Percentiles rank a stretch among this genome's conserved stretches.
Conservation (phyloP, 495 filamentous ascomycete genomes). For the Oidiodendron maius region DNA sequence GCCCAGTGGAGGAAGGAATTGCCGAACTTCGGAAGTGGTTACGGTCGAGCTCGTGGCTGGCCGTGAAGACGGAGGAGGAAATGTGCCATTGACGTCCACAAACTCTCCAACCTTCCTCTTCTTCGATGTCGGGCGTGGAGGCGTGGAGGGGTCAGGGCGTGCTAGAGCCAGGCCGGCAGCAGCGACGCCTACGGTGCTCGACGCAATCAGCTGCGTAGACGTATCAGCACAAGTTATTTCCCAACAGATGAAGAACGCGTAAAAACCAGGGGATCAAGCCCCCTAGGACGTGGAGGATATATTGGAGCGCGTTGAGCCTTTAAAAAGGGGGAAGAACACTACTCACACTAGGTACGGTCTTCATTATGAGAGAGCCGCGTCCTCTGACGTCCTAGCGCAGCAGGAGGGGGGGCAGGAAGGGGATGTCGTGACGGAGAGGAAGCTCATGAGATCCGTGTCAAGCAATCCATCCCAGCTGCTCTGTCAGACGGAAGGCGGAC, state of each 20-base stretch:
- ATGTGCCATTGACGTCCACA: conserved; percentile 28
- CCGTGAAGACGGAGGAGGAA: conserved; percentile 28
- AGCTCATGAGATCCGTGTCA: conserved; percentile 23
- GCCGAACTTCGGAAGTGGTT: conserved; percentile 25
- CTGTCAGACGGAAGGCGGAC: conserved; percentile 10
- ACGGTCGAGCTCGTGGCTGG: conserved; percentile 30
- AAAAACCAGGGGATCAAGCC: no score
- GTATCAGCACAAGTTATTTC: conserved; percentile 4
- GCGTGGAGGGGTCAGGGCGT: conserved; percentile 34
- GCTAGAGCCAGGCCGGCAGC: conserved; percentile 49
- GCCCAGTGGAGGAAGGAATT: conserved; percentile 14
- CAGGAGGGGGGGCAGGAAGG: conserved; percentile 22
- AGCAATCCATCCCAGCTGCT: conserved; percentile 11
- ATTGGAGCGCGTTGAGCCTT: no score
- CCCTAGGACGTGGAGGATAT: no score
- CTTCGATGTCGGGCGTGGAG: conserved; percentile 28
- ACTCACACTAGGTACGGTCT: conserved; percentile 62
- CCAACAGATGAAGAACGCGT: no score
- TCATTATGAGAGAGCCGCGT: conserved; percentile 40
- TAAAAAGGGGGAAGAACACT: conserved; percentile 5
- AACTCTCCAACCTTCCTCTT: conserved; percentile 39
- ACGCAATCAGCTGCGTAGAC: conserved; percentile 44
- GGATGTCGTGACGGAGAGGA: conserved; percentile 16
- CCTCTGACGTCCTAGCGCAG: conserved; percentile 23
- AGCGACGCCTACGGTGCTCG: conserved; percentile 54